phyloP scores from a whole-genome alignment of 441 rosid genomes.

The Hura crepitans region DNA sequence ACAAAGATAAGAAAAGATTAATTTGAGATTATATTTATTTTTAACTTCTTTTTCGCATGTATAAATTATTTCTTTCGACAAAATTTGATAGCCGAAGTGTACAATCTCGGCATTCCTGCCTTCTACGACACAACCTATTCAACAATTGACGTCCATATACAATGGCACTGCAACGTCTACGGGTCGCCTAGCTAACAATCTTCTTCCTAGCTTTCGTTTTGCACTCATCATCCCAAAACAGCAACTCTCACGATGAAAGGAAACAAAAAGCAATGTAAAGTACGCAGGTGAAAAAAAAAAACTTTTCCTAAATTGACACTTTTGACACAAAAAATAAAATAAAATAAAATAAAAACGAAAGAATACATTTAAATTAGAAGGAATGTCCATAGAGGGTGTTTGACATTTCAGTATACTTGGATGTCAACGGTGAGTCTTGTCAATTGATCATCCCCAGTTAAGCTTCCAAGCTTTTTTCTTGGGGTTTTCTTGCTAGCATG shows the following conservation, averaged over 20 bases:
- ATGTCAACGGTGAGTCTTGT: conserved; percentile 13
- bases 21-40: too few relatives aligned
- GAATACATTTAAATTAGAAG: not conserved
- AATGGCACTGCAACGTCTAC: not conserved
- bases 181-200: not conserved
- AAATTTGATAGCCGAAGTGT: not conserved
- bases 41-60: too few relatives aligned
- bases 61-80: not conserved
- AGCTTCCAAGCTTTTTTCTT: conserved; percentile 16
- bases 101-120: conserved; percentile 5
- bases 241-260: not conserved
- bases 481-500: conserved; percentile 21
- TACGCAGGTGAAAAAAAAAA: not conserved
- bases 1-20: too few relatives aligned
- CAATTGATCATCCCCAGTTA: conserved; percentile 16
- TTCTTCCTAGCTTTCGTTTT: conserved; percentile 4
- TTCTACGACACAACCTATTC: not conserved
- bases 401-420: conserved; percentile 21
- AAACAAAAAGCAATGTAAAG: not conserved
- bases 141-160: not conserved
- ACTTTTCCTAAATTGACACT: not conserved
- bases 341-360: not conserved
- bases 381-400: not conserved
- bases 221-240: not conserved
- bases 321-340: not conserved